Evolutionary conservation across 2,329 filamentous ascomycete genomes (phyloP).

Genomic region (Nothophoma quercina): DNA sequence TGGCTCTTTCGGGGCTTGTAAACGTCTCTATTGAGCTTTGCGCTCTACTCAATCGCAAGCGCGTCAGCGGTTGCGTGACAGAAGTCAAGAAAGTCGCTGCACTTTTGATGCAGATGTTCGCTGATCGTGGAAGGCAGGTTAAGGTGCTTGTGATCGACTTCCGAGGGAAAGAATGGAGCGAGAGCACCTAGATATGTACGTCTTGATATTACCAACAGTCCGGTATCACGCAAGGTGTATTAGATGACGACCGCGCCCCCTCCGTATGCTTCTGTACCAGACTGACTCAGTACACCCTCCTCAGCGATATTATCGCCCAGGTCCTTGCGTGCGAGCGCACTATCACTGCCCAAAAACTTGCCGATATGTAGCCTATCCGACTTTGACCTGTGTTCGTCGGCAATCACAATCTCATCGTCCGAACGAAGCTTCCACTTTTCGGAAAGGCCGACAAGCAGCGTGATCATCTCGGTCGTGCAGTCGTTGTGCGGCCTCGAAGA

Average conservation of each 20-base stretch:
- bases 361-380: neutral
- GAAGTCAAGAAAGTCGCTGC: too few species aligned
- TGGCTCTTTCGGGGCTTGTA: too few species aligned
- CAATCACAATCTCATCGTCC: slow-evolving; percentile 18
- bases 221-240: too few species aligned
- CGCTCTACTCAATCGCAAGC: neutral
- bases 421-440: slow-evolving; percentile 23
- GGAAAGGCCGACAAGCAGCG: slow-evolving; percentile 3
- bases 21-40: neutral
- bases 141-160: too few species aligned
- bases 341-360: neutral
- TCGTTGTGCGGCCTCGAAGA: neutral
- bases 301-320: slow-evolving; percentile 1
- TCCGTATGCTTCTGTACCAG: neutral
- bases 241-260: too few species aligned
- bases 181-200: too few species aligned
- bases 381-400: neutral
- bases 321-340: neutral
- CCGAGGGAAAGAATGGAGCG: too few species aligned
- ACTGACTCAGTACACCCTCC: slow-evolving; percentile 1
- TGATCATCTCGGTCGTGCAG: slow-evolving; percentile 21
- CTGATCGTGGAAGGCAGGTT: too few species aligned
- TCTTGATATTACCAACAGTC: too few species aligned
- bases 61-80: neutral
- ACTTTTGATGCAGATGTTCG: too few species aligned